Evolutionary conservation across 2,329 filamentous ascomycete genomes (phyloP).

Genomic region (Alternaria brassicae): DNA sequence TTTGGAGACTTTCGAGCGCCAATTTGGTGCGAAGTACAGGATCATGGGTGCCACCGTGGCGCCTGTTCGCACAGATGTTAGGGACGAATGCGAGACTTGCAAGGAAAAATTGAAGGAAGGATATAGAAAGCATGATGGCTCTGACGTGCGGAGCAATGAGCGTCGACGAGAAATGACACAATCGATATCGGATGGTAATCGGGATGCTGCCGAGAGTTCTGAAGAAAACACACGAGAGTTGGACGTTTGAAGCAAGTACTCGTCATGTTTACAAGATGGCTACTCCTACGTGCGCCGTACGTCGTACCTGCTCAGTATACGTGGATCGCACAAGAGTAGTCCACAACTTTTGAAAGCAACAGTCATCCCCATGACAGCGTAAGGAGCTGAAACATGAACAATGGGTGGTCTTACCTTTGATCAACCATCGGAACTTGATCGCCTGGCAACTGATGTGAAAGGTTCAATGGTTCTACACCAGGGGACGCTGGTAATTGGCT

Average conservation of each 20-base stretch:
- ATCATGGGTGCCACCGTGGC: constrained; percentile 19
- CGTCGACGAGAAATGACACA: no score
- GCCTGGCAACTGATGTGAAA: constrained; percentile 16
- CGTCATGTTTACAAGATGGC: background rate
- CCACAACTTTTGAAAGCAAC: background rate
- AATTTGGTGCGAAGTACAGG: constrained; percentile 35
- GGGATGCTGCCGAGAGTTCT: no score
- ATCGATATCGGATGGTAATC: no score
- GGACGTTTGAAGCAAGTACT: background rate
- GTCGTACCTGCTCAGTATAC: background rate
- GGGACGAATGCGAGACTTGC: constrained; percentile 22
- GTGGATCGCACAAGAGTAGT: background rate
- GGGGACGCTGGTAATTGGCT: background rate
- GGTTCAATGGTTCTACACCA: background rate
- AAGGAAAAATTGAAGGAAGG: constrained; percentile 19
- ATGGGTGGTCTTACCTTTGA: constrained; percentile 21
- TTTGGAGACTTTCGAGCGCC: constrained; percentile 59
- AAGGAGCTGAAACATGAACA: background rate
- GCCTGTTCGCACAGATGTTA: constrained; percentile 33
- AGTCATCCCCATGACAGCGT: background rate
- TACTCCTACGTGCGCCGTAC: background rate
- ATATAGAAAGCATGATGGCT: constrained; percentile 26
- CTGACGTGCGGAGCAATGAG: background rate
- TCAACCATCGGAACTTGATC: constrained; percentile 16
- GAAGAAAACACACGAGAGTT: background rate